Base-by-base conservation (phyloP, 495 filamentous ascomycete genomes). In the Sordaria brevicollis region DNA sequence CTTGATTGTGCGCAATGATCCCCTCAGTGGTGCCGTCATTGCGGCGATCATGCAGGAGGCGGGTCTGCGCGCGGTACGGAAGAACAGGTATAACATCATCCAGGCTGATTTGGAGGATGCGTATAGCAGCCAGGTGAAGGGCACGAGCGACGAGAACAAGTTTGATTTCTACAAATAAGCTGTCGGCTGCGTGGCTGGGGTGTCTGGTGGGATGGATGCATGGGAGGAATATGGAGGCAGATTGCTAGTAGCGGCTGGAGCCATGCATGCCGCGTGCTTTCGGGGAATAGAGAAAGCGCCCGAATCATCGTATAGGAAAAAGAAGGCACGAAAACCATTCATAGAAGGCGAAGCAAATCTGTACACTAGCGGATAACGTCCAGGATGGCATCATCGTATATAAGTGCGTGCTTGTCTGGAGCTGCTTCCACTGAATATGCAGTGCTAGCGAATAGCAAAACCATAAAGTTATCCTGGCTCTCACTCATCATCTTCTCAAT, bases 11-110 rank as follows among this genome's bases (percentile, higher is more conserved):
- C 89, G 95, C 67, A 99, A 98, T 76, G 95, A 99, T 80, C 94
- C 95, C 2, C 81, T 99, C 71, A 94, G 91, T 71, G 95, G 95
- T 74, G 95, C 95, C 54, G 90, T 98, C 72, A 99, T 99, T 81
- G 95, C 95, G 21, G 95, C 95, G 33, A 96, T 99, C 79, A 98
- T 99, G 95, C 95, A 99, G 80, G 95, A 99, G 81, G 96, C 95
- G 39, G 95, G 95, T 71, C 84, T 99, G 71, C 88, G 95, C 68
- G 95, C 95, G 49, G 96, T 99, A 66, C 86, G 95, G 76, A 99
- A 99, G 88, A 99, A 99, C 79, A 84, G 95, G 72, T 99, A 99
- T 81, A 97, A 98, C 77, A 98, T 99, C 78, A 97, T 99, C 75
- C 96, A 98, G 82, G 86, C 85, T 54, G 95, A 99, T 78, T 83